These are phyloP conservation scores for Saussurea involucrata DNA, from an alignment of 129 eudicot genomes.

Conservation along the genomic window DNA sequence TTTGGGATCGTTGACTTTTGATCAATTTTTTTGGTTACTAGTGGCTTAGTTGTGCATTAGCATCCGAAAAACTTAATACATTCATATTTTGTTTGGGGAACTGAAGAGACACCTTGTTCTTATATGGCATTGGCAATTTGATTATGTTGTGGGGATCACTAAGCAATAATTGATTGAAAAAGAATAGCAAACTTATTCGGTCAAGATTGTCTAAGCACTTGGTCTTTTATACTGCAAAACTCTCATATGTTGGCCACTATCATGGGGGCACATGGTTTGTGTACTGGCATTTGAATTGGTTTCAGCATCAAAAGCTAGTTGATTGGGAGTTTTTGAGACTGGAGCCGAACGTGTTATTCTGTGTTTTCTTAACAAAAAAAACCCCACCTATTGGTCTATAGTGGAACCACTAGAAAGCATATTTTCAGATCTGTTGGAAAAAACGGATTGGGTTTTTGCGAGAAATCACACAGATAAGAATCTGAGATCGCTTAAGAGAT, in stretches of 20 bases:
- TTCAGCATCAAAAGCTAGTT: not conserved
- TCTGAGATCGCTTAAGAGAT: no score
- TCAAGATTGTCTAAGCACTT: slow-evolving; percentile 8
- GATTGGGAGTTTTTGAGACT: not conserved
- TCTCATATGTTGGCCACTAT: slow-evolving; percentile 25
- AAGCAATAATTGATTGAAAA: slow-evolving; percentile 16
- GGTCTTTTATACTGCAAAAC: slow-evolving; percentile 5
- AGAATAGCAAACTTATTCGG: slow-evolving; percentile 10
- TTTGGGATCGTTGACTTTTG: slow-evolving; percentile 34
- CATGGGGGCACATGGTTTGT: slow-evolving; percentile 25
- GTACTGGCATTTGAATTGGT: slow-evolving; percentile 16
- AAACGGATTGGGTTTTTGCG: no score
- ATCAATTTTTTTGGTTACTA: slow-evolving; percentile 4
- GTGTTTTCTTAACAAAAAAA: not conserved
- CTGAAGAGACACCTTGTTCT: slow-evolving; percentile 11
- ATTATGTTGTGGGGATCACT: slow-evolving; percentile 7
- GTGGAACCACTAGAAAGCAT: no score
- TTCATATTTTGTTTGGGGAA: slow-evolving; percentile 7
- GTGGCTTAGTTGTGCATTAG: slow-evolving; percentile 20
- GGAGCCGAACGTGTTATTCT: no score
- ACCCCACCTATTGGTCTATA: not conserved
- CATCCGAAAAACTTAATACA: slow-evolving; percentile 6
- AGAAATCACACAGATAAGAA: no score
- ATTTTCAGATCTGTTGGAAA: no score
- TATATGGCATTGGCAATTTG: slow-evolving; percentile 11